Base-by-base conservation (phyloP, 2,329 filamentous ascomycete genomes). In the Aspergillus vadensis region DNA sequence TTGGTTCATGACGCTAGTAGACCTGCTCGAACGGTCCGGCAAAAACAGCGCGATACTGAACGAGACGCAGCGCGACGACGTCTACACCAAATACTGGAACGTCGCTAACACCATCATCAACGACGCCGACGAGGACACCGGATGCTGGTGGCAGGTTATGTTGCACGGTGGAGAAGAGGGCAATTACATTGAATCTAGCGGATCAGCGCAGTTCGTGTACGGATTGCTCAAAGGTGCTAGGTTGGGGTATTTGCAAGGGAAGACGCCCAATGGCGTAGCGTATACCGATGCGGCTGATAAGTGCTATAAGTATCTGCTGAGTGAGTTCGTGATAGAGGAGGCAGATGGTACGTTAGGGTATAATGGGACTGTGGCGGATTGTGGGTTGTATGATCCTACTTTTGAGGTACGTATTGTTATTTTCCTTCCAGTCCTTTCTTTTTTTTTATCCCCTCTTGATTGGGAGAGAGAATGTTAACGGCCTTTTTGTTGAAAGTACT, bases 151-250 rank as follows among this genome's bases (percentile, higher is more conserved):
- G 81, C 73, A 86, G 55, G 75, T 87, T 47, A 83, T 87, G 80
- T 80, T 80, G 65, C 81, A 82, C 57, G 77, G 80, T 0, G 79
- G 78, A 1, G 66, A 71, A 41, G 63, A 78, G 49, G 84, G 83
- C 2, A 88, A 88, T 70, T 88, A 85, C 70, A 82, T 88, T 51
- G 84, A 88, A 74, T 83, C 82, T 36, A 85, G 83, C 32, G 85
- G 80, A 7, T 82, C 82, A 2, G 84, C 83, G 3, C 85, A 88
- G 81, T 87, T 86, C 65, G 76, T 79, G 0, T 85, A 83, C 57
- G 80, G 82, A 0, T 71, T 85, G 61, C 69, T 86, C 12, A 81
- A 79, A 63, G 84, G 81, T 0, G 72, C 75, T 8, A 68, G 76
- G 30, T 48, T 78, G 5, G 80, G 79, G 0, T 61, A 61, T 50